These are phyloP conservation scores for Blastomyces parvus DNA, from an alignment of 2,329 filamentous ascomycete genomes.

Conservation along the genomic window DNA sequence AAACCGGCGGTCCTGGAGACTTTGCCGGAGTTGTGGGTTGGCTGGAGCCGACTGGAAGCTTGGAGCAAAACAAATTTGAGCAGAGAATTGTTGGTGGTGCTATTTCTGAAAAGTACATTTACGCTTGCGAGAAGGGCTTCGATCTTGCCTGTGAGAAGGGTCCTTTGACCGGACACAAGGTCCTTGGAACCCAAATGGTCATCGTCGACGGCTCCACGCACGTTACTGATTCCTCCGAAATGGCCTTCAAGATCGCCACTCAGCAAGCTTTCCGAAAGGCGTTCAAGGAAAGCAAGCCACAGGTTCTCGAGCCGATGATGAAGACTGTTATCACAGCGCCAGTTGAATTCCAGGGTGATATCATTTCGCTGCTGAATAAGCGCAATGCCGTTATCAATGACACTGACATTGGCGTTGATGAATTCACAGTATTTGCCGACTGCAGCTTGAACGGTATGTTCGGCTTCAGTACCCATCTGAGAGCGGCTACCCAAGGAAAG, in stretches of 20 bases:
- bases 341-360: conserved; percentile 93
- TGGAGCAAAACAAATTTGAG: conserved; percentile 73
- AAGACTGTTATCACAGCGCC: conserved; percentile 95
- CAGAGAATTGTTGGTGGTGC: conserved; percentile 78
- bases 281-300: conserved; percentile 69
- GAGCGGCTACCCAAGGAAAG: conserved; percentile 93
- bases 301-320: conserved; percentile 92
- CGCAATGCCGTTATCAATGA: conserved; percentile 90
- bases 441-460: conserved; percentile 97
- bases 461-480: conserved; percentile 82
- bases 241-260: conserved; percentile 87
- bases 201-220: conserved; percentile 95
- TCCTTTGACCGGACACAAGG: conserved; percentile 83
- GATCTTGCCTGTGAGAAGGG: conserved; percentile 71
- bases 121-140: conserved; percentile 93
- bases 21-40: conserved; percentile 86
- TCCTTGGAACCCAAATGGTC: conserved; percentile 82
- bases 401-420: conserved; percentile 85
- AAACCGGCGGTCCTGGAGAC: conserved; percentile 90
- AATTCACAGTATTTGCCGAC: conserved; percentile 86
- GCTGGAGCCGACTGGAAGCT: conserved; percentile 71
- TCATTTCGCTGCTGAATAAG: conserved; percentile 94
- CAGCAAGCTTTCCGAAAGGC: conserved; percentile 95
- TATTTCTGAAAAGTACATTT: conserved; percentile 92
- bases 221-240: conserved; percentile 95